Conservation (phyloP, 768 basidiomycete species). For the Mycena olivaceomarginata region DNA sequence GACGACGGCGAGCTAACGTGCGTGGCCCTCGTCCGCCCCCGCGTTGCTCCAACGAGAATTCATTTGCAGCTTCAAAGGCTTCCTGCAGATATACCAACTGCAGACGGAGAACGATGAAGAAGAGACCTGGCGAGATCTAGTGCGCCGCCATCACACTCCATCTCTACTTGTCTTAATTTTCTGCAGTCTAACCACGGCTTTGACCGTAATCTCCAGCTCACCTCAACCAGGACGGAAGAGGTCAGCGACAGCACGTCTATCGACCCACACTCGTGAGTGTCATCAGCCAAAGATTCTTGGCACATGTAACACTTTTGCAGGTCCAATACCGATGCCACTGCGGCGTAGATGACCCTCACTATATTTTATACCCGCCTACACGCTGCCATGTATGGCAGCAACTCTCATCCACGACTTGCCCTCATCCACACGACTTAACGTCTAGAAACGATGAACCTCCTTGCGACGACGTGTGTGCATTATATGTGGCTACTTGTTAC, state of each 20-base stretch:
- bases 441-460: slow-evolving; percentile 28
- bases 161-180: slow-evolving; percentile 13
- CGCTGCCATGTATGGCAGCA: slow-evolving; percentile 26
- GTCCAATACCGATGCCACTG: slow-evolving; percentile 22
- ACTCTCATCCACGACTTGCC: slow-evolving; percentile 23
- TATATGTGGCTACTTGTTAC: slow-evolving; percentile 42
- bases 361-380: slow-evolving; percentile 28
- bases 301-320: slow-evolving; percentile 6
- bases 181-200: slow-evolving; percentile 84
- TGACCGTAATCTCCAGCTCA: slow-evolving; percentile 78
- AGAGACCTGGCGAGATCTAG: slow-evolving; percentile 90
- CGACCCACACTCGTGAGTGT: slow-evolving; percentile 32
- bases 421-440: slow-evolving; percentile 28
- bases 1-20: slow-evolving; percentile 85
- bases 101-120: slow-evolving; percentile 91
- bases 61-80: slow-evolving; percentile 80
- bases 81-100: slow-evolving; percentile 89
- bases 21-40: slow-evolving; percentile 50
- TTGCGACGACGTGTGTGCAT: slow-evolving; percentile 40
- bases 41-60: slow-evolving; percentile 12
- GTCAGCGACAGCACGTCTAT: slow-evolving; percentile 25
- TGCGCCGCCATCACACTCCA: slow-evolving; percentile 55
- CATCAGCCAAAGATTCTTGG: background rate
- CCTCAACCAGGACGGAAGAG: slow-evolving; percentile 51
- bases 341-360: slow-evolving; percentile 18